phyloP scores from a whole-genome alignment of 495 filamentous ascomycete species.

The Geoglossum glabrum region DNA sequence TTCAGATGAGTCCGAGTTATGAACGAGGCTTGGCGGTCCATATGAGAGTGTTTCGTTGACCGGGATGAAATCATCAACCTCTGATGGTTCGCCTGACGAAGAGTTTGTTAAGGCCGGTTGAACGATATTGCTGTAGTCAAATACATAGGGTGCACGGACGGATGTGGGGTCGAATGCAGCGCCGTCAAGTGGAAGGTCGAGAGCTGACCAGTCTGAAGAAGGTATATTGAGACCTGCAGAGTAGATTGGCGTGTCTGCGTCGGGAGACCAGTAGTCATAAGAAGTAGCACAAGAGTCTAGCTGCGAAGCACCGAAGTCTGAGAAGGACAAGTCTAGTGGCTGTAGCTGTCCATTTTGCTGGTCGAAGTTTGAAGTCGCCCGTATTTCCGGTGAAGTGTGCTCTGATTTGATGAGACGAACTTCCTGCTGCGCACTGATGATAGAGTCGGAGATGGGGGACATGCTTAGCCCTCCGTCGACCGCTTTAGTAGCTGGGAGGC shows the following conservation, averaged over 20 bases:
- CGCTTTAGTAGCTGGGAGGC: conserved; percentile 31
- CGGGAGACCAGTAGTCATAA: conserved; percentile 27
- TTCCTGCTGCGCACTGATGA: conserved; percentile 27
- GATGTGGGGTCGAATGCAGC: not conserved
- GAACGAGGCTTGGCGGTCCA: conserved; percentile 4
- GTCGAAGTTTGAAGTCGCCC: conserved; percentile 29
- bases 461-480: conserved; percentile 12
- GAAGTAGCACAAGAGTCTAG: conserved; percentile 21
- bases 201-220: conserved; percentile 5
- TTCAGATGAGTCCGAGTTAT: conserved; percentile 4
- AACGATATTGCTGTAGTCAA: conserved; percentile 4
- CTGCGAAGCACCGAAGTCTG: conserved; percentile 19
- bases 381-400: conserved; percentile 47
- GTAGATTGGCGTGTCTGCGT: conserved; percentile 43
- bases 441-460: conserved; percentile 22
- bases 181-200: conserved; percentile 4
- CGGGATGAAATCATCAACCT: conserved; percentile 4
- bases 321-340: conserved; percentile 41
- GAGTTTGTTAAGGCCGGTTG: not conserved
- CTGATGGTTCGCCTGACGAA: conserved; percentile 4
- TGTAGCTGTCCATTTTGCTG: conserved; percentile 41
- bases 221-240: conserved; percentile 28
- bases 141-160: not conserved
- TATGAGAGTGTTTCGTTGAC: not conserved
- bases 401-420: conserved; percentile 44